Percentiles rank a stretch among this genome's conserved stretches.
Conservation (phyloP, 192 early-diverging fungal species). For the Rhizoclosmatium sp. region DNA sequence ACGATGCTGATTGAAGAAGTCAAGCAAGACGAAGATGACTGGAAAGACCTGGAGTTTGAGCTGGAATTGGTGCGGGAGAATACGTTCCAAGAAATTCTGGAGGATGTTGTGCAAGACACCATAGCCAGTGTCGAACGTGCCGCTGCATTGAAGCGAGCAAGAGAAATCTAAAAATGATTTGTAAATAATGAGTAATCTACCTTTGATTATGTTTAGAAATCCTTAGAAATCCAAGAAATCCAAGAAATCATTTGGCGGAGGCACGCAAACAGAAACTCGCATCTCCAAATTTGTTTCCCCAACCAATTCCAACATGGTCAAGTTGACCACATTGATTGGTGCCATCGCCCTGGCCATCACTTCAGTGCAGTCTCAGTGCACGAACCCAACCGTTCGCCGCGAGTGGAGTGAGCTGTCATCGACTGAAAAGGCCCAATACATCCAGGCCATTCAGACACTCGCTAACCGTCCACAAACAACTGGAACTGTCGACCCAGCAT, state of each 20-base stretch:
- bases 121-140: neutral
- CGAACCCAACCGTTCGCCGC: neutral
- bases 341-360: neutral
- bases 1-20: constrained; percentile 46
- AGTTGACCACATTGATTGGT: too few species aligned
- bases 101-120: constrained; percentile 14
- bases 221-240: too few species aligned
- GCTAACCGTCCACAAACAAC: neutral
- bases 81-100: neutral
- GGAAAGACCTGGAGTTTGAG: constrained; percentile 28
- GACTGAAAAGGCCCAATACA: constrained; percentile 17
- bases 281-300: too few species aligned
- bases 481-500: neutral
- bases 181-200: too few species aligned
- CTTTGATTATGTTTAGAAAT: too few species aligned
- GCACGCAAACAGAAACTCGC: too few species aligned
- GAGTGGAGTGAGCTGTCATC: constrained; percentile 5
- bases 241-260: too few species aligned
- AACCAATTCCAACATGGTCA: too few species aligned
- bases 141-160: neutral
- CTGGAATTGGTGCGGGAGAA: constrained; percentile 19
- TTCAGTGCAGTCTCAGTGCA: neutral
- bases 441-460: neutral
- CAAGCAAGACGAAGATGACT: constrained; percentile 37
- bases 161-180: too few species aligned